Evolutionary conservation across 2,329 filamentous ascomycete genomes (phyloP).

Genomic region (Lachnellula occidentalis): DNA sequence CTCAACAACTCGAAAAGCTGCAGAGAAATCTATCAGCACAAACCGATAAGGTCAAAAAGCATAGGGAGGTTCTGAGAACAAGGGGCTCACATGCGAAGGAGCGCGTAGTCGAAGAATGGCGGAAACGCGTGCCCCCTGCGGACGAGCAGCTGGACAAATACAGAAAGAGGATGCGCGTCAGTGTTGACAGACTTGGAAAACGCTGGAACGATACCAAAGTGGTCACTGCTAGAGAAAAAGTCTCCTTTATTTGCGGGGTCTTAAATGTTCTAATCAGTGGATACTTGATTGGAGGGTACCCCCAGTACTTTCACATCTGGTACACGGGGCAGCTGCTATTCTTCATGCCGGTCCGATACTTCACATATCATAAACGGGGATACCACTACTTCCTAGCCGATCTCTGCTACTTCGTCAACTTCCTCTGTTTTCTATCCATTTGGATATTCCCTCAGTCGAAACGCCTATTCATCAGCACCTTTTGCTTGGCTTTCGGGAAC

Average conservation of each 20-base stretch:
- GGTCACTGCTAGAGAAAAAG: constrained; percentile 86
- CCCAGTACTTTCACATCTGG: constrained; percentile 87
- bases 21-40: constrained; percentile 78
- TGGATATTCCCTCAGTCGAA: constrained; percentile 91
- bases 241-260: constrained; percentile 92
- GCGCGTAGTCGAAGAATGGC: constrained; percentile 89
- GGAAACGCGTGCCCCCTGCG: constrained; percentile 74
- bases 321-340: constrained; percentile 83
- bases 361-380: constrained; percentile 83
- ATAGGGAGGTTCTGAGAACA: constrained; percentile 73
- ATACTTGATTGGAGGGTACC: constrained; percentile 81
- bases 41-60: constrained; percentile 77
- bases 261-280: constrained; percentile 97
- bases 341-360: constrained; percentile 95
- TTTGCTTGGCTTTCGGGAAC: constrained; percentile 90
- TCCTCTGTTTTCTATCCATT: constrained; percentile 73
- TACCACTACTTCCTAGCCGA: constrained; percentile 98
- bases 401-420: constrained; percentile 96
- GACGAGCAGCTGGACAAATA: constrained; percentile 94
- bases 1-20: constrained; percentile 85
- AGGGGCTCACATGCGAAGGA: constrained; percentile 75
- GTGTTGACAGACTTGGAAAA: constrained; percentile 79
- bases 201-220: constrained; percentile 87
- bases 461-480: constrained; percentile 84
- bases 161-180: constrained; percentile 76